Conservation (phyloP, 2,329 filamentous ascomycete species). For the Penicillium sp. region DNA sequence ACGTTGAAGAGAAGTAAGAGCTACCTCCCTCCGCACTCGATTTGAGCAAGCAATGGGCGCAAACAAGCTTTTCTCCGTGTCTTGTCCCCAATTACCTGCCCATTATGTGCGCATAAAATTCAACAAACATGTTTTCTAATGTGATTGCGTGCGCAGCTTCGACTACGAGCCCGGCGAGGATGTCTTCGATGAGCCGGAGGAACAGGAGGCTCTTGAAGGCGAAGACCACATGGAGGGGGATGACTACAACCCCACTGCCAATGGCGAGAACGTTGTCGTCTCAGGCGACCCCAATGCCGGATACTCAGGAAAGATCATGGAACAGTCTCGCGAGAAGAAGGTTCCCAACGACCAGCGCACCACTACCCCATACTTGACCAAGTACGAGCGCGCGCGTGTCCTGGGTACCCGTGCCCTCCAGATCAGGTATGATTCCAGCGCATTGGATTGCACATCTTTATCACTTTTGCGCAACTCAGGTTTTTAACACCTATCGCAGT, state of each 20-base stretch:
- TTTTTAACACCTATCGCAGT: slow-evolving; percentile 53
- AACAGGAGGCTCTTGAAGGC: slow-evolving; percentile 56
- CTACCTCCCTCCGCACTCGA: slow-evolving; percentile 9
- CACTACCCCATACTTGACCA: slow-evolving; percentile 99
- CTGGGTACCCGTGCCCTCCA: slow-evolving; percentile 90
- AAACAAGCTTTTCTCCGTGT: slow-evolving; percentile 9
- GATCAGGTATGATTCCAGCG: slow-evolving; percentile 69
- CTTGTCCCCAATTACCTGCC: slow-evolving; percentile 7
- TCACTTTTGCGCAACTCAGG: not conserved
- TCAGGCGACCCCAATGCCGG: slow-evolving; percentile 55
- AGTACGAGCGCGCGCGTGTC: slow-evolving; percentile 94
- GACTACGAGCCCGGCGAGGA: slow-evolving; percentile 61
- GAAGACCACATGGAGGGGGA: slow-evolving; percentile 57
- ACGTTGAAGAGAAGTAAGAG: slow-evolving; percentile 60
- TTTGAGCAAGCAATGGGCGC: slow-evolving; percentile 12
- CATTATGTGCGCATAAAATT: slow-evolving; percentile 2
- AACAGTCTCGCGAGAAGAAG: slow-evolving; percentile 72
- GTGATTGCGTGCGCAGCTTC: slow-evolving; percentile 34
- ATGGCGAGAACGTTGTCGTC: slow-evolving; percentile 44
- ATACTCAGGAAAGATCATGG: slow-evolving; percentile 55
- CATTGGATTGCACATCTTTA: slow-evolving; percentile 86
- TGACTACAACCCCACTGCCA: slow-evolving; percentile 35
- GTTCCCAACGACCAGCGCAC: slow-evolving; percentile 84
- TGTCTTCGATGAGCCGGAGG: slow-evolving; percentile 64
- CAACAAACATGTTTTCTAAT: slow-evolving; percentile 29